A percentile compares a stretch with the other conserved stretches of the same genome.
These are phyloP conservation scores for Ricinus communis DNA, from an alignment of 345 rosid genomes.

Conservation along the genomic window DNA sequence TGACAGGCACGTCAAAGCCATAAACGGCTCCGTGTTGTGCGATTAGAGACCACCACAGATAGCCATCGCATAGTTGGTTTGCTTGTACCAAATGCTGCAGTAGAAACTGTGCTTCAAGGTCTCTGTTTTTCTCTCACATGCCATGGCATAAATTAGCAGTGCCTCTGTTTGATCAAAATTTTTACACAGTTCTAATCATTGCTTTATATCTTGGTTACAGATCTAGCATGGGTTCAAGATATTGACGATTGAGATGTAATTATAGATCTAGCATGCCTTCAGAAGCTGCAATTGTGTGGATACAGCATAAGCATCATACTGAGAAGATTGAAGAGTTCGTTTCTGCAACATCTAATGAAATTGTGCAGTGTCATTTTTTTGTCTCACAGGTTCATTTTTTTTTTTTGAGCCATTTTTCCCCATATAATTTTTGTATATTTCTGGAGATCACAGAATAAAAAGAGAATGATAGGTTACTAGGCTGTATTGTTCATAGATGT, in stretches of 20 bases:
- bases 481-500: constrained; percentile 12
- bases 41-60: constrained; percentile 80
- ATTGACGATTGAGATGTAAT: constrained; percentile 55
- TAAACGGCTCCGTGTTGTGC: constrained; percentile 84
- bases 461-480: constrained; percentile 23
- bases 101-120: constrained; percentile 93
- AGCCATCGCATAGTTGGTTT: constrained; percentile 83
- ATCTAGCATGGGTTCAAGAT: constrained; percentile 94
- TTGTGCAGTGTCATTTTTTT: constrained; percentile 39
- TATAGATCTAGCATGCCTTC: background rate
- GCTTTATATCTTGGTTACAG: constrained; percentile 39
- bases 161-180: no score
- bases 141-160: no score
- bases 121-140: constrained; percentile 25
- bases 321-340: background rate
- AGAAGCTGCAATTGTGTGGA: constrained; percentile 6
- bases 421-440: constrained; percentile 38
- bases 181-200: background rate
- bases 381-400: background rate
- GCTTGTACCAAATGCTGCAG: constrained; percentile 87
- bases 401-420: constrained; percentile 32
- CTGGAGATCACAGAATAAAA: background rate
- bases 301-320: constrained; percentile 8
- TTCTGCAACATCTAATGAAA: constrained; percentile 21
- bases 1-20: constrained; percentile 84